These are phyloP conservation scores for Yamadazyma jaroonii DNA, from an alignment of 1,139 yeast species.

Conservation along the genomic window DNA sequence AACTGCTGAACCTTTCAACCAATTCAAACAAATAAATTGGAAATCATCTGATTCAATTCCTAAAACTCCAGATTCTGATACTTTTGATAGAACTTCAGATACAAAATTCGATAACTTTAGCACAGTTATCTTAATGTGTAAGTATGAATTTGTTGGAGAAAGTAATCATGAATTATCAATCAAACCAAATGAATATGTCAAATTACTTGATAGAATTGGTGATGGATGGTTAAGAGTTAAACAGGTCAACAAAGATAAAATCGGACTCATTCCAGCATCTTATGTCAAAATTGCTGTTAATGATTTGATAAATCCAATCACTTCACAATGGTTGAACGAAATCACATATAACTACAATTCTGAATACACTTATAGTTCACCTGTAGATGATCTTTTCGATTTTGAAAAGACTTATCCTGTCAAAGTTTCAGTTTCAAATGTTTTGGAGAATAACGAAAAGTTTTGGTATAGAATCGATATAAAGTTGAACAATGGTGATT, in stretches of 20 bases:
- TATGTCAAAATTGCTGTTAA: slow-evolving; percentile 45
- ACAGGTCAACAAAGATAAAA: slow-evolving; percentile 29
- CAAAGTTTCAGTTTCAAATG: slow-evolving; percentile 31
- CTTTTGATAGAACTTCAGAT: too few species aligned
- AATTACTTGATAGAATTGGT: slow-evolving; percentile 36
- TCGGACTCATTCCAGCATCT: slow-evolving; percentile 42
- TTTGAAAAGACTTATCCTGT: slow-evolving; percentile 23
- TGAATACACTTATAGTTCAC: neutral
- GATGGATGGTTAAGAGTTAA: slow-evolving; percentile 46
- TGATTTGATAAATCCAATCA: slow-evolving; percentile 37
- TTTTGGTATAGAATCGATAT: slow-evolving; percentile 46
- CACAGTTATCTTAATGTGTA: slow-evolving; percentile 30
- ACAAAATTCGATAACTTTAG: neutral
- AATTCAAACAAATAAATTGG: too few species aligned
- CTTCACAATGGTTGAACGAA: slow-evolving; percentile 36
- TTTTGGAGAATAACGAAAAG: slow-evolving; percentile 31
- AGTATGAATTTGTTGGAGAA: slow-evolving; percentile 37
- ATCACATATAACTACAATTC: neutral
- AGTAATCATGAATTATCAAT: slow-evolving; percentile 30
- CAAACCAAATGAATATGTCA: slow-evolving; percentile 36
- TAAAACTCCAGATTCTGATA: neutral
- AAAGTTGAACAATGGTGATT: slow-evolving; percentile 28
- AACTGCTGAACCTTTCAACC: too few species aligned
- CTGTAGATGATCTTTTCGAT: slow-evolving; percentile 13
- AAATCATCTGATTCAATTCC: neutral